Conservation (phyloP, 305 asterid genomes). For the Lippia alba region DNA sequence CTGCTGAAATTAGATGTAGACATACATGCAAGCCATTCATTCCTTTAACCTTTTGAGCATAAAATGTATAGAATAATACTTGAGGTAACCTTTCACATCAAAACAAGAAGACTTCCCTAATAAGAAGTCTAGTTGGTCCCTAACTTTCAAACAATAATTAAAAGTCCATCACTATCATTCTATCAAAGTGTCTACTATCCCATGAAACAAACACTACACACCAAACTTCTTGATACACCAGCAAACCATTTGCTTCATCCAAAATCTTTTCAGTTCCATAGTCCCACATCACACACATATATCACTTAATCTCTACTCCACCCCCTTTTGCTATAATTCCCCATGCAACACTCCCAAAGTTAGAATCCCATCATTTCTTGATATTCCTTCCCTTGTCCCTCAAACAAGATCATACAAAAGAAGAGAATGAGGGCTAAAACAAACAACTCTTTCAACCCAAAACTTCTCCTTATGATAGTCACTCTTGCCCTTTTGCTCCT, state of each 20-base stretch:
- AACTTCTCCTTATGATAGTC: constrained; percentile 51
- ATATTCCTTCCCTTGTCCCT: neutral
- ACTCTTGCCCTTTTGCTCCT: constrained; percentile 46
- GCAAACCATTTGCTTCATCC: constrained; percentile 65
- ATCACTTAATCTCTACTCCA: constrained; percentile 41
- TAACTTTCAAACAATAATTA: neutral
- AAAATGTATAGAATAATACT: neutral
- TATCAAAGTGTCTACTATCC: constrained; percentile 5
- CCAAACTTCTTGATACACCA: constrained; percentile 64
- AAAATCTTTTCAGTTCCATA: constrained; percentile 48
- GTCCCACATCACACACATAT: constrained; percentile 41
- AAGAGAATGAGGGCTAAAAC: constrained; percentile 66
- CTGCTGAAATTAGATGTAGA: too few relatives aligned
- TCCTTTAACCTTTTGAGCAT: too few relatives aligned
- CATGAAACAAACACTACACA: constrained; percentile 28
- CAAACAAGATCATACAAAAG: neutral
- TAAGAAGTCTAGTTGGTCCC: constrained; percentile 9
- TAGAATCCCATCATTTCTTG: neutral
- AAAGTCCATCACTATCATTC: constrained; percentile 21
- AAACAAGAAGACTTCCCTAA: neutral
- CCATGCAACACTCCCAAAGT: constrained; percentile 8
- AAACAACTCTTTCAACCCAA: constrained; percentile 54
- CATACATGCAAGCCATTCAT: too few relatives aligned
- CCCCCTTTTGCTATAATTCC: constrained; percentile 13
- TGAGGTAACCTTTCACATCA: neutral